Percentiles rank a stretch among this genome's conserved stretches.
phyloP scores from a whole-genome alignment of 352 stramenopile species.

The Phytophthora sansomeana region DNA sequence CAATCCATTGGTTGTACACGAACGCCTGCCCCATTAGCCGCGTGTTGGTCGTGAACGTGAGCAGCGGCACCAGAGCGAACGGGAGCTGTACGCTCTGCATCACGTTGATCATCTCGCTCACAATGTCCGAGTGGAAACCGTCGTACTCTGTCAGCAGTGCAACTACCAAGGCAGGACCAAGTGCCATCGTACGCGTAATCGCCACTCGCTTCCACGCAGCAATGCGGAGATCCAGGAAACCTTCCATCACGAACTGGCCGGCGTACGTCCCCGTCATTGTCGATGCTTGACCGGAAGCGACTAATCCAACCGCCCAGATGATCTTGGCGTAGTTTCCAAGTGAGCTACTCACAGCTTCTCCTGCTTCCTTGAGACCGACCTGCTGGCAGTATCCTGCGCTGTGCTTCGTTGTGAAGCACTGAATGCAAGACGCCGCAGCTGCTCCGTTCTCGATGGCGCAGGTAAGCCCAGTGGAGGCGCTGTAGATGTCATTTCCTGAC shows the following conservation, averaged over 20 bases:
- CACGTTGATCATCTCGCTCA: conserved; percentile 84
- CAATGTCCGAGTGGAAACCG: conserved; percentile 47
- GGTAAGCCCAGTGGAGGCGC: conserved; percentile 51
- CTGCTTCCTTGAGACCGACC: conserved; percentile 79
- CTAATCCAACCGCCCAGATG: conserved; percentile 91
- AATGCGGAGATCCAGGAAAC: conserved; percentile 90
- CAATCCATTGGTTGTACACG: conserved; percentile 35
- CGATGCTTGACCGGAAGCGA: conserved; percentile 91
- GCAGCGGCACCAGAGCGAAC: conserved; percentile 85
- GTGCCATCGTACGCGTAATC: conserved; percentile 87
- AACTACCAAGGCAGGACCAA: conserved; percentile 80
- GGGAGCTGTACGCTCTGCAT: conserved; percentile 90
- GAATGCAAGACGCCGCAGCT: conserved; percentile 32
- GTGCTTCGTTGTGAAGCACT: conserved; percentile 48
- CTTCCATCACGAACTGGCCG: conserved; percentile 96
- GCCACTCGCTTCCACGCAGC: conserved; percentile 83
- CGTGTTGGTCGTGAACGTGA: conserved; percentile 73
- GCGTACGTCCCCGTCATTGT: conserved; percentile 96
- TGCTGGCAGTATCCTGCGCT: conserved; percentile 73
- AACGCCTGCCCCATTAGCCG: conserved; percentile 67
- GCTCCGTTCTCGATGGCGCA: conserved; percentile 42
- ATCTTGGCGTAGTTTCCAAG: conserved; percentile 69
- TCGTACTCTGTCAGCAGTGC: conserved; percentile 54
- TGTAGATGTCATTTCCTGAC: conserved; percentile 69
- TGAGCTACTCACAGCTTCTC: conserved; percentile 65